Base-by-base conservation (phyloP, 2,329 filamentous ascomycete genomes). In the Cyphellophora europaea region DNA sequence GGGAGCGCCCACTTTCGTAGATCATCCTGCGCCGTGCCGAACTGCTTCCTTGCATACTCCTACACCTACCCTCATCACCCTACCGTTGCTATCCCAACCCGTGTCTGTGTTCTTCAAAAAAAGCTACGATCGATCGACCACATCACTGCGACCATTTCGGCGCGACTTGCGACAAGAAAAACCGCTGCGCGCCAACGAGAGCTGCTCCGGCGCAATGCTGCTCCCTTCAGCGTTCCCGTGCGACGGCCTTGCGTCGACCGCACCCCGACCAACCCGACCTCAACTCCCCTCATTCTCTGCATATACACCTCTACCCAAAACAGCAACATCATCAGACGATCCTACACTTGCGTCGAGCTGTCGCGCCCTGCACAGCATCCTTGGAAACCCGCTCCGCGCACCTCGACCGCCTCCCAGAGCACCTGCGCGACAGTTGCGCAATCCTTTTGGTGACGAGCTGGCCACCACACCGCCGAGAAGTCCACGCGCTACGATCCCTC, bases 181-280 rank as follows among this genome's bases (percentile, higher is more conserved):
- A n/a, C n/a, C n/a, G n/a, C n/a, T n/a, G 21, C 8, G 21, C 21
- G 8, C 21, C n/a, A 8, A n/a, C 21, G 21, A 25, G 8, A 25
- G 21, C 21, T 8, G n/a, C n/a, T 25, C 21, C 21, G 21, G n/a
- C 21, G 21, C n/a, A 25, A 51, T 66, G 63, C 48, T 66, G 31
- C 60, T 66, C 38, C 63, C 62, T 38, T 66, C 63, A 6, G 63
- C 63, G 19, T 50, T 66, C 32, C 50, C 61, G 37, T 65, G 63
- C 56, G 62, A 66, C 19, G 41, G 36, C 21, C 43, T 48, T 53
- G 49, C 55, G 55, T 43, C 57, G 43, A 51, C 51, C 38, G 36
- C 50, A 35, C 35, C 41, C 33, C 21, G 34, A 44, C 13, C 19
- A 32, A 33, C 15, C 36, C 40, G 46, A 28, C 46, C 46, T 11